Evolutionary conservation across 169 alveolate genomes (phyloP), one percentile per base, ranked within the genome.

Genomic region (Plasmodium sp.): DNA sequence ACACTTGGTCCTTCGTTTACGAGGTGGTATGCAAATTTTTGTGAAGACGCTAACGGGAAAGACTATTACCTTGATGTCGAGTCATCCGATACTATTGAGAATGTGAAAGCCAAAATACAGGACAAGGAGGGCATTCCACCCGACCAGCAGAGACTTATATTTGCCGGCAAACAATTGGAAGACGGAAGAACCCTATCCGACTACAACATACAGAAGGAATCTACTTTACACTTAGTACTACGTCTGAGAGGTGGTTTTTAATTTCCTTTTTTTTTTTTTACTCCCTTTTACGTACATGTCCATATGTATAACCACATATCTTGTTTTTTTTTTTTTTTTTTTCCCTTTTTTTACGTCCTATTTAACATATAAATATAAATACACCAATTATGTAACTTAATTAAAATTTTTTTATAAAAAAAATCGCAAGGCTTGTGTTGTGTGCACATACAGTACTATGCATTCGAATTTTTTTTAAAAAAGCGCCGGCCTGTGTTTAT

Each of bases 151-250:
- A 58, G 74, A 58, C 33, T 99, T 83, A 99, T 99, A 96, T 99
- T 99, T 93, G 99, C 99, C 5, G 99, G 99, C 80, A 99, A 99
- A 97, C 99, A 99, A 97, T 96, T 99, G 84, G 99, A 99, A 94
- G 99, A 99, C 91, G 99, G 99, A 73, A 97, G 99, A 91, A 99
- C 99, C 54, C 97, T 99, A 72, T 98, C 99, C 16, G 99, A 99
- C 96, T 99, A 99, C 99, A 99, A 99, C 96, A 99, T 99, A 95
- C 99, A 98, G 97, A 98, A 99, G 97, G 99, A 99, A 96, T 98
- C 99, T 39, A 98, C 99, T n/a, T 98, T 99, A 67, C 99, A 99
- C 96, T 96, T 99, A 95, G 99, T 99, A 10, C 62, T 84, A 62
- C 41, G 92, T 74, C 58, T 85, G 58, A 74, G 97, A 96, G 92